Percentiles rank a stretch among this genome's conserved stretches.
phyloP scores from a whole-genome alignment of 148 eudicot genomes.

The Limonium bicolor region DNA sequence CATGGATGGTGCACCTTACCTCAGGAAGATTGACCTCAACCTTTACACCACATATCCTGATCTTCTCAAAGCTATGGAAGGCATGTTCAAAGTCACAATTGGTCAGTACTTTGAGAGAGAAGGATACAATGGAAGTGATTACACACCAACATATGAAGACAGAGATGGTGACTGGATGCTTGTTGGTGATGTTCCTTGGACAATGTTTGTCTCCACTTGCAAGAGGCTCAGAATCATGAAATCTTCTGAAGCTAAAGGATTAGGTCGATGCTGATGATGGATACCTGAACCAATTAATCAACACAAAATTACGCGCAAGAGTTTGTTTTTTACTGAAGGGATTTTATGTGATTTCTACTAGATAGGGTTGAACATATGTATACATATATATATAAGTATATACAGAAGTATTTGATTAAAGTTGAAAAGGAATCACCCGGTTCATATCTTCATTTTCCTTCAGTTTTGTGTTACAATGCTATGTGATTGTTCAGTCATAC shows the following conservation, averaged over 20 bases:
- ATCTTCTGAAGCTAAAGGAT: conserved; percentile 64
- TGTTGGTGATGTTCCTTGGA: conserved; percentile 86
- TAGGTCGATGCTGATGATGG: conserved; percentile 21
- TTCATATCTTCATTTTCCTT: no score
- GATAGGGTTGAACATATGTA: no score
- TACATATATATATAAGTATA: no score
- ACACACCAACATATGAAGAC: conserved; percentile 20
- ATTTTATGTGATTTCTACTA: no score
- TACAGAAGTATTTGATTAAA: no score
- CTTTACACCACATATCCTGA: conserved; percentile 17
- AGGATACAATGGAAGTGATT: conserved; percentile 20
- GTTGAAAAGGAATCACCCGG: no score
- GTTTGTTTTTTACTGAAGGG: no score
- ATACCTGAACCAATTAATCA: not conserved
- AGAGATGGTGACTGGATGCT: conserved; percentile 46
- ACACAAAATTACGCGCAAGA: no score
- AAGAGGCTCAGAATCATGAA: conserved; percentile 69
- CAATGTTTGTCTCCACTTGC: conserved; percentile 60
- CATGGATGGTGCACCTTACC: conserved; percentile 40
- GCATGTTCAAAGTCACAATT: conserved; percentile 22
- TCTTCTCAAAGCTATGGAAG: conserved; percentile 20
- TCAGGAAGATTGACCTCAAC: conserved; percentile 30
- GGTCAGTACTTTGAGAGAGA: conserved; percentile 18
- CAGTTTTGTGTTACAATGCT: no score
- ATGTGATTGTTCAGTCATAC: no score